Conservation (phyloP, 73 alveolate species). For the Tetrahymena malaccensis region DNA sequence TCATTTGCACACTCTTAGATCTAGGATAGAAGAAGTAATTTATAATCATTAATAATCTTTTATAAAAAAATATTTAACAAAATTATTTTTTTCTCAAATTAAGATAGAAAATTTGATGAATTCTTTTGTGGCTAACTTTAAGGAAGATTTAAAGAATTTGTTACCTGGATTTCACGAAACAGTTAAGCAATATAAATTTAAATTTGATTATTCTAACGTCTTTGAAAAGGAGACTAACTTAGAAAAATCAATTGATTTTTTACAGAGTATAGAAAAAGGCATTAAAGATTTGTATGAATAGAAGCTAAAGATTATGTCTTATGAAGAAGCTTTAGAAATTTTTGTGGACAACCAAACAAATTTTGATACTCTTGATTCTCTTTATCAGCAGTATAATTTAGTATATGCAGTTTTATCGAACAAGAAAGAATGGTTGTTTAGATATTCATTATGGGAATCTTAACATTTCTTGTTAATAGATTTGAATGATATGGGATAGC, state of each 20-base stretch:
- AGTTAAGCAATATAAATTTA: constrained; percentile 30
- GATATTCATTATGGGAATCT: not conserved
- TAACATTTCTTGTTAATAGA: not conserved
- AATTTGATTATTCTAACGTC: not conserved
- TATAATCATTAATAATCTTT: no score
- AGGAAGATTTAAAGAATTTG: constrained; percentile 51
- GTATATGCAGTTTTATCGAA: not conserved
- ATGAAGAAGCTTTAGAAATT: not conserved
- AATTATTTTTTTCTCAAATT: not conserved
- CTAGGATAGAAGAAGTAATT: not conserved
- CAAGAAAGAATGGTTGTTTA: not conserved
- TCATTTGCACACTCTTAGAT: not conserved
- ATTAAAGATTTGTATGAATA: not conserved
- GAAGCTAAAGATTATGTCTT: not conserved
- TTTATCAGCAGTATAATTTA: not conserved
- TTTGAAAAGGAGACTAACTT: not conserved
- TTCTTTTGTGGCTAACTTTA: constrained; percentile 26
- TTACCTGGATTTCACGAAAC: constrained; percentile 26
- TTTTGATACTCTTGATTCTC: not conserved
- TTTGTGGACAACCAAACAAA: not conserved
- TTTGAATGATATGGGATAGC: not conserved
- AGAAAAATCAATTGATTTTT: not conserved
- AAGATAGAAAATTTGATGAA: not conserved
- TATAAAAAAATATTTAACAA: not conserved
- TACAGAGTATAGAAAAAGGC: not conserved